Evolutionary conservation across 139 green algal species (phyloP).

Genomic region (Closterium sp.): DNA sequence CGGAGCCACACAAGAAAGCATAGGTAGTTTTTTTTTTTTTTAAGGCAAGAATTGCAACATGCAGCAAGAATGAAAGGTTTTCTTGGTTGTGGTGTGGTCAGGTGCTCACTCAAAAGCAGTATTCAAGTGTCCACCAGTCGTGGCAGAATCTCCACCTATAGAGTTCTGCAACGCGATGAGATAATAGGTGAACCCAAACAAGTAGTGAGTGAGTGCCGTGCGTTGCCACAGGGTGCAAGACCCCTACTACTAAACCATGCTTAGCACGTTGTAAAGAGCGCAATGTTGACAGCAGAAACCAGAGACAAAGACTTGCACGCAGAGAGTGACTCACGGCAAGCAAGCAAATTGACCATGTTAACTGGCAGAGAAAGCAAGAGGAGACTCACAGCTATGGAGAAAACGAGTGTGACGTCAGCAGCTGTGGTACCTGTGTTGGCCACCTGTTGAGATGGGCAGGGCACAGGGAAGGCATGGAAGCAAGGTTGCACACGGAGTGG

Average conservation of each 20-base stretch:
- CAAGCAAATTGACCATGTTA: too few species aligned
- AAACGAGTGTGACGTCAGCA: slow-evolving; percentile 39
- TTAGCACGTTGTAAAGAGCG: too few species aligned
- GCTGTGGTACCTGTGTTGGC: slow-evolving; percentile 44
- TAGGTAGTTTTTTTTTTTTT: too few species aligned
- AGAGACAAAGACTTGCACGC: too few species aligned
- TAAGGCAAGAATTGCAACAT: too few species aligned
- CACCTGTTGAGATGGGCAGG: slow-evolving; percentile 10
- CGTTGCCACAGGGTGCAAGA: too few species aligned
- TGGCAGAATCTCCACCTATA: slow-evolving; percentile 24
- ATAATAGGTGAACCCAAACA: neutral
- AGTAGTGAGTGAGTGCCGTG: neutral
- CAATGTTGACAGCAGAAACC: too few species aligned
- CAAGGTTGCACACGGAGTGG: too few species aligned
- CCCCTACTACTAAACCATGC: too few species aligned
- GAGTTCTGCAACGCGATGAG: slow-evolving; percentile 30
- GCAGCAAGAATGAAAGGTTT: neutral
- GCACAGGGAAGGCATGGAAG: neutral
- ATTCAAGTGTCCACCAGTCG: slow-evolving; percentile 25
- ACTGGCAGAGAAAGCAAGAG: neutral
- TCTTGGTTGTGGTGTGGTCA: neutral
- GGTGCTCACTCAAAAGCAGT: slow-evolving; percentile 21
- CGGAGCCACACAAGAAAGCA: neutral
- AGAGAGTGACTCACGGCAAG: too few species aligned
- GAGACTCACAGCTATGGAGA: slow-evolving; percentile 43